These are phyloP conservation scores for Cerioporus squamosus DNA, from an alignment of 1,284 basidiomycete species.

Conservation along the genomic window DNA sequence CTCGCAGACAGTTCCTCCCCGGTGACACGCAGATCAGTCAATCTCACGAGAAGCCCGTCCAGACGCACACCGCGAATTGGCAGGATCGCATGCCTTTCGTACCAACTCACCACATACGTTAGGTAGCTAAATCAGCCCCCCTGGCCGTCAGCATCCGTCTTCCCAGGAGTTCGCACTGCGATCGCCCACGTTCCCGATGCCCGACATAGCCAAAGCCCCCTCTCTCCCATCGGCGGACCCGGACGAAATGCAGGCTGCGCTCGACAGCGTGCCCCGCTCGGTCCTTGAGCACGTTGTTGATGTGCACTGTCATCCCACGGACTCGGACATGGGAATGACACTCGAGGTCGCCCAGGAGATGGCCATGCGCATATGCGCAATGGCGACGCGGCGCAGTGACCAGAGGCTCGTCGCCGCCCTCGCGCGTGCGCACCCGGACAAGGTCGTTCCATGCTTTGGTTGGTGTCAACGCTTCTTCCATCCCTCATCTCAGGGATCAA, in stretches of 20 bases:
- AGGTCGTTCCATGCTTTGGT: constrained; percentile 81
- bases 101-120: too few species aligned
- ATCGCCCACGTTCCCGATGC: neutral
- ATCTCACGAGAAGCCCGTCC: neutral
- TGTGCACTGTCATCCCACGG: constrained; percentile 84
- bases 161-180: too few species aligned
- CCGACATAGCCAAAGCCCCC: neutral
- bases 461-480: constrained; percentile 31
- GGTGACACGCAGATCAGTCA: neutral
- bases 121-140: too few species aligned
- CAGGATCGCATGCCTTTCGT: too few species aligned
- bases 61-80: neutral
- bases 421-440: constrained; percentile 59
- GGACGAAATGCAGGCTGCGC: constrained; percentile 11
- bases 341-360: constrained; percentile 49
- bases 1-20: neutral
- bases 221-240: neutral
- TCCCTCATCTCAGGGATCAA: neutral
- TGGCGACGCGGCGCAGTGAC: constrained; percentile 69
- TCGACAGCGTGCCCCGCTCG: constrained; percentile 20
- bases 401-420: constrained; percentile 67
- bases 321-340: constrained; percentile 51
- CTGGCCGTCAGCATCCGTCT: too few species aligned
- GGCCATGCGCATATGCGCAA: constrained; percentile 70
- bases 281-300: constrained; percentile 72